Evolutionary conservation across 169 alveolate species (phyloP), one percentile per base, ranked within the genome.

Genomic region (Cryptosporidium muris): DNA sequence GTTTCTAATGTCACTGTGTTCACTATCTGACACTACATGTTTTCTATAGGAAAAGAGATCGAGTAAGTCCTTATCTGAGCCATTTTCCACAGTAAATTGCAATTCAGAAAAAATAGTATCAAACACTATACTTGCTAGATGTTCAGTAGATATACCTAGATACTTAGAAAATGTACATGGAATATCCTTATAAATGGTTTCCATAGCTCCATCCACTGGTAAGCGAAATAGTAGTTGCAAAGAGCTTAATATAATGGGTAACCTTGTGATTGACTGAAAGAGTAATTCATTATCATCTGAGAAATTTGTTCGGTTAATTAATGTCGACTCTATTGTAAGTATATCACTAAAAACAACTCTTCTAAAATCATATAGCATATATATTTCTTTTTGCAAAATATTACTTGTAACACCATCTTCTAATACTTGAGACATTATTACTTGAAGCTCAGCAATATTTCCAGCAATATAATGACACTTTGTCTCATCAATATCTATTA

Each of bases 341-440:
- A 74, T 4, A 45, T 74, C 85, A 36, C 74, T 58, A 74, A 74
- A 74, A 45, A 74, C 74, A 74, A 74, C 38, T 36, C 85, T 74
- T 74, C 85, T 36, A 42, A 74, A 74, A 16, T 74, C 68, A 14
- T 74, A 68, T n/a, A 74, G 25, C 74, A 74, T 74, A 45, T 74
- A 58, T 25, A 74, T 12, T 37, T 74, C 85, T 16, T 56, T 56
- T 12, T 34, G 14, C 14, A 74, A 42, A 16, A 36, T 48, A 45
- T 34, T 43, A 47, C 60, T 74, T 4, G 47, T 47, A 1, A 25
- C 42, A 38, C 45, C 63, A 25, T 53, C 68, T 4, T 54, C 40
- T 16, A 34, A 25, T 11, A 74, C 38, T 7, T 74, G 68, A 2
- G 85, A 74, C n/a, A 74, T 58, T 45, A 74, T 74, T 4, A 68